Conservation (phyloP, 176 grass and related monocot genomes). For the Ensete ventricosum region DNA sequence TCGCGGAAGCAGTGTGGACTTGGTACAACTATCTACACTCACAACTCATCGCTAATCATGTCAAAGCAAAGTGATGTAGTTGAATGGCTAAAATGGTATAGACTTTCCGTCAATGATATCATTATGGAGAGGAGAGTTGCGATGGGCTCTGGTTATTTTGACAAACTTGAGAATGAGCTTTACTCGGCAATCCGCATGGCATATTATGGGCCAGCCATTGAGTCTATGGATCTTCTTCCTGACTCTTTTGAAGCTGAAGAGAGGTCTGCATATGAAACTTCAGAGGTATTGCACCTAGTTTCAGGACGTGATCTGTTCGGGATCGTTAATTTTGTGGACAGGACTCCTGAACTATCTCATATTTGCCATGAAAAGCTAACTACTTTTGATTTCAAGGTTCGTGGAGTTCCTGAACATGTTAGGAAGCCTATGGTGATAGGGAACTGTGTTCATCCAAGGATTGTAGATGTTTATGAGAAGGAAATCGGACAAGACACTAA, state of each 20-base stretch:
- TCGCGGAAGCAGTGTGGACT: conserved; percentile 40
- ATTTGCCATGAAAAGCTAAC: conserved; percentile 39
- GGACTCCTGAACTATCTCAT: conserved; percentile 32
- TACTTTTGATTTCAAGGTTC: conserved; percentile 10
- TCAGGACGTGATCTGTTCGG: conserved; percentile 90
- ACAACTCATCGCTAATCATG: conserved; percentile 35
- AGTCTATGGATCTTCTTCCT: conserved; percentile 74
- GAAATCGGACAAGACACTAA: not conserved
- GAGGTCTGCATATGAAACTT: conserved; percentile 60
- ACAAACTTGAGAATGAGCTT: conserved; percentile 78
- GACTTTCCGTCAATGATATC: conserved; percentile 64
- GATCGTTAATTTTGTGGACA: conserved; percentile 48
- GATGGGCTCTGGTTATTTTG: conserved; percentile 59
- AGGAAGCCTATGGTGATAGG: conserved; percentile 11
- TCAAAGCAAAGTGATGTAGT: conserved; percentile 71
- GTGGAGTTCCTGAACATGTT: conserved; percentile 16
- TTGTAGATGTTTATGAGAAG: conserved; percentile 2
- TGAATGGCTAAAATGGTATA: conserved; percentile 95
- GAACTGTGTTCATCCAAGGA: conserved; percentile 7
- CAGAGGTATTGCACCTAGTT: conserved; percentile 89
- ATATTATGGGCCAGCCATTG: conserved; percentile 67
- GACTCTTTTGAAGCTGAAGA: conserved; percentile 93
- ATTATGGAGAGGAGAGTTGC: conserved; percentile 58
- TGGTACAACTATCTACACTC: conserved; percentile 32
- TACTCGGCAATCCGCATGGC: conserved; percentile 69